Conservation (phyloP, 23 red algal species). For the Agarophyton chilense region DNA sequence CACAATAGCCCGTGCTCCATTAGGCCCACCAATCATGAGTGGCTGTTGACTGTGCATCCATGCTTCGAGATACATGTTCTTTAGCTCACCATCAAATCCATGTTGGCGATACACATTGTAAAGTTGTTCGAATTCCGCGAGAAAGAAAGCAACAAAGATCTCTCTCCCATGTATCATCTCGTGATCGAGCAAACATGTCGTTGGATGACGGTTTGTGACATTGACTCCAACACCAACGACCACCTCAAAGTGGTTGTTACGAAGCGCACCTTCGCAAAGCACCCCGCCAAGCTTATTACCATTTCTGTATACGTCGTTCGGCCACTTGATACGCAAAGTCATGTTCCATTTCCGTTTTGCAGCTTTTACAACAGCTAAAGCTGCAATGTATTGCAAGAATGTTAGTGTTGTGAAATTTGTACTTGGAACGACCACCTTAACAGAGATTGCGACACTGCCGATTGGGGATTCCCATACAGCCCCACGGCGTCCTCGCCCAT, state of each 20-base stretch:
- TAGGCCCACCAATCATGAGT: conserved; percentile 42
- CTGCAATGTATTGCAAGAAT: conserved; percentile 91
- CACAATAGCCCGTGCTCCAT: conserved; percentile 41
- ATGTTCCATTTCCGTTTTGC: conserved; percentile 28
- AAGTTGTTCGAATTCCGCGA: conserved; percentile 59
- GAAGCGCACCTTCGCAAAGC: conserved; percentile 69
- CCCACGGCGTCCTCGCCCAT: conserved; percentile 76
- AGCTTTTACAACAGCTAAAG: conserved; percentile 63
- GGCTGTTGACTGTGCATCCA: conserved; percentile 87
- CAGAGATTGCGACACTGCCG: conserved; percentile 56
- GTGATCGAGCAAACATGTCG: conserved; percentile 52
- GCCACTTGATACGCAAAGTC: conserved; percentile 87
- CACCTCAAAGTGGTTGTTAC: conserved; percentile 53
- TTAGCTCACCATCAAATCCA: conserved; percentile 55
- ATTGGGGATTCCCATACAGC: conserved; percentile 72
- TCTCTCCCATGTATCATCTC: conserved; percentile 25
- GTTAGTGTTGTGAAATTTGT: conserved; percentile 8
- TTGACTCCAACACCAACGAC: conserved; percentile 91
- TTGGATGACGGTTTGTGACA: conserved; percentile 79
- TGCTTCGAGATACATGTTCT: conserved; percentile 48
- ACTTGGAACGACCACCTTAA: background rate
- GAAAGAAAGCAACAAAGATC: conserved; percentile 45
- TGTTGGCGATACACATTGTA: conserved; percentile 28
- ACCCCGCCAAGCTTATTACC: conserved; percentile 83
- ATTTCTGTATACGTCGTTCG: conserved; percentile 83